These are phyloP conservation scores for Chrysanthemum makinoi DNA, from an alignment of 129 eudicot species.

Conservation along the genomic window DNA sequence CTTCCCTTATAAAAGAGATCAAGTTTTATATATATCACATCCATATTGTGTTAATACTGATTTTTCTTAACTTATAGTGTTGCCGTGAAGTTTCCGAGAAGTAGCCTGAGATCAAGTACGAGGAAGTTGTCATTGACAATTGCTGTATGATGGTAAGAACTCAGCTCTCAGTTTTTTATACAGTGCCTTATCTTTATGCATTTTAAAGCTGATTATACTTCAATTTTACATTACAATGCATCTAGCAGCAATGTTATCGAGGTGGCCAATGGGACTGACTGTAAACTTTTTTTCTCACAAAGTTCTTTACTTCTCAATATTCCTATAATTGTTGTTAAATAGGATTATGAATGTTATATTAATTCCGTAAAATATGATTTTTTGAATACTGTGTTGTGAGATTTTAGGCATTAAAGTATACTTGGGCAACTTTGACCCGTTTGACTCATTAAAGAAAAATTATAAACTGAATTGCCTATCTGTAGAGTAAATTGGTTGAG, in stretches of 20 bases:
- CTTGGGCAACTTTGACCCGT: neutral
- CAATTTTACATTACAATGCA: neutral
- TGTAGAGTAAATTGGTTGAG: neutral
- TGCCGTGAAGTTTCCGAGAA: constrained; percentile 98
- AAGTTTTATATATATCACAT: neutral
- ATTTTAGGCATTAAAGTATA: too few relatives aligned
- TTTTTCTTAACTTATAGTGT: constrained; percentile 50
- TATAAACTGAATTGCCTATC: too few relatives aligned
- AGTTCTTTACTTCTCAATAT: too few relatives aligned
- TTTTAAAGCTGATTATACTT: constrained; percentile 15
- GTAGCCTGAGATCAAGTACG: constrained; percentile 92
- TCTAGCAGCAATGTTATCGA: neutral
- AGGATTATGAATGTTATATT: neutral
- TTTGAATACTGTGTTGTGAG: too few relatives aligned
- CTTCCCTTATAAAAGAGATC: neutral
- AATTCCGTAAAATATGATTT: too few relatives aligned
- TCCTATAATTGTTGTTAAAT: neutral
- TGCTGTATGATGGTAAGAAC: constrained; percentile 90
- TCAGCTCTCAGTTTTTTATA: neutral
- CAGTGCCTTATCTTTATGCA: constrained; percentile 10
- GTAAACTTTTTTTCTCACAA: too few relatives aligned
- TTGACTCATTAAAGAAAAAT: too few relatives aligned
- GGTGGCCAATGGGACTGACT: neutral
- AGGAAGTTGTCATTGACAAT: constrained; percentile 96
- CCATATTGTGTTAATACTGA: constrained; percentile 19